Conservation (phyloP, 2,329 filamentous ascomycete genomes). For the Cylindrodendrum hubeiense region DNA sequence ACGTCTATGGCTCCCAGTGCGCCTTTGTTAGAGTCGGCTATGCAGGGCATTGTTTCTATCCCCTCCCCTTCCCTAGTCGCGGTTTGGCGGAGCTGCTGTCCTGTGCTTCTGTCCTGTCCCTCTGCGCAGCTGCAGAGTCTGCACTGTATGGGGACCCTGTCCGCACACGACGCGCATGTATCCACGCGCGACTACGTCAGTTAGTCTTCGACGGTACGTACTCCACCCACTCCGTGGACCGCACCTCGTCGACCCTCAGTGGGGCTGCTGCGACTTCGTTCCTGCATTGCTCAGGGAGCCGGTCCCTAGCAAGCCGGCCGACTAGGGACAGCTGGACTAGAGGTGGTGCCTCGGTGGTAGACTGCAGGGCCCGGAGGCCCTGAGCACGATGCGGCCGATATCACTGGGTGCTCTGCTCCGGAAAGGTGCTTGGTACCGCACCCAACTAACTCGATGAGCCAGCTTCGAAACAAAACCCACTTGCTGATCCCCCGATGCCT, state of each 20-base stretch:
- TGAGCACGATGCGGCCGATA: conserved; percentile 32
- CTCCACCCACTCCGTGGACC: conserved; percentile 31
- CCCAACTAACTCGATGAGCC: conserved; percentile 25
- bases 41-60: conserved; percentile 21
- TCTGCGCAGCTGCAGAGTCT: conserved; percentile 1
- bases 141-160: conserved; percentile 24
- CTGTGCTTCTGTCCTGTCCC: conserved; percentile 16
- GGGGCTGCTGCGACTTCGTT: conserved; percentile 42
- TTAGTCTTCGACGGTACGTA: conserved; percentile 26
- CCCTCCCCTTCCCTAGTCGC: conserved; percentile 16
- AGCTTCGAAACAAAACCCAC: conserved; percentile 36
- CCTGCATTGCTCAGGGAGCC: conserved; percentile 45
- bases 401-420: conserved; percentile 27
- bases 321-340: conserved; percentile 31
- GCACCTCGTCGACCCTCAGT: conserved; percentile 32
- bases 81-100: conserved; percentile 13
- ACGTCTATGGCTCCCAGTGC: conserved; percentile 6
- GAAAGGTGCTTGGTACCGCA: conserved; percentile 17
- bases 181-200: conserved; percentile 33
- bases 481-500: conserved; percentile 32
- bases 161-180: conserved; percentile 22
- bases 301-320: conserved; percentile 29
- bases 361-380: conserved; percentile 27
- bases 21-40: conserved; percentile 12
- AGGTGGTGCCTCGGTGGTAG: conserved; percentile 30